phyloP scores from a whole-genome alignment of 2,329 filamentous ascomycete genomes.

The Spiromastix sp. region DNA sequence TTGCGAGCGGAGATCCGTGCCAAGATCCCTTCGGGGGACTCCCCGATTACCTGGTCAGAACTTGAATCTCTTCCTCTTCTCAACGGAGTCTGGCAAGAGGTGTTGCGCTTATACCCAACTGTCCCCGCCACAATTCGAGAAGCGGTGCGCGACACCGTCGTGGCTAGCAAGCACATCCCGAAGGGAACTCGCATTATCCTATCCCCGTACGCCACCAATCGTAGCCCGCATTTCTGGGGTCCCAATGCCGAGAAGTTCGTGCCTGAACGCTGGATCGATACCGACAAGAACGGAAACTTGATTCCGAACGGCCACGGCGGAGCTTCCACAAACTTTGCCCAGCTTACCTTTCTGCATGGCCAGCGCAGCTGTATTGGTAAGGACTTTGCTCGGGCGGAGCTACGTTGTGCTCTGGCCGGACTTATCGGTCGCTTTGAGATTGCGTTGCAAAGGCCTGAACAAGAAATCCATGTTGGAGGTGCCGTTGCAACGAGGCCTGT shows the following conservation, averaged over 20 bases:
- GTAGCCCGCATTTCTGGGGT: conserved; percentile 62
- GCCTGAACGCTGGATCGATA: conserved; percentile 63
- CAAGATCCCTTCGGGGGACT: conserved; percentile 52
- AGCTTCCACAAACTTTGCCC: conserved; percentile 64
- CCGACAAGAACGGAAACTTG: conserved; percentile 42
- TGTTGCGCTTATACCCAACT: conserved; percentile 62
- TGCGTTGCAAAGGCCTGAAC: conserved; percentile 26
- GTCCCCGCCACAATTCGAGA: conserved; percentile 62
- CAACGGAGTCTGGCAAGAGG: conserved; percentile 67
- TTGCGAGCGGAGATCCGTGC: conserved; percentile 59
- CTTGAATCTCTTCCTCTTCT: conserved; percentile 69
- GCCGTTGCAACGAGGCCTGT: conserved; percentile 30
- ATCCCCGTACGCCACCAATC: conserved; percentile 58
- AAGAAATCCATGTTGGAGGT: conserved; percentile 26
- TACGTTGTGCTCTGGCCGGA: conserved; percentile 69
- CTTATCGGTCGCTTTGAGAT: conserved; percentile 62
- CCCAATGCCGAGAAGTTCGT: conserved; percentile 63
- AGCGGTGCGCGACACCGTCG: conserved; percentile 53
- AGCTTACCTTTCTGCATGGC: conserved; percentile 76
- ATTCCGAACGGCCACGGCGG: too few species aligned
- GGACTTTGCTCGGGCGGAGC: conserved; percentile 71
- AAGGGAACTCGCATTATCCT: conserved; percentile 61
- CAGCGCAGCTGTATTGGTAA: conserved; percentile 78
- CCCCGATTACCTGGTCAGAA: conserved; percentile 47
- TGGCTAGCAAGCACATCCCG: conserved; percentile 55